Evolutionary conservation across 768 basidiomycete species (phyloP), one percentile per base, ranked within the genome.

Genomic region (Hericium coralloides): DNA sequence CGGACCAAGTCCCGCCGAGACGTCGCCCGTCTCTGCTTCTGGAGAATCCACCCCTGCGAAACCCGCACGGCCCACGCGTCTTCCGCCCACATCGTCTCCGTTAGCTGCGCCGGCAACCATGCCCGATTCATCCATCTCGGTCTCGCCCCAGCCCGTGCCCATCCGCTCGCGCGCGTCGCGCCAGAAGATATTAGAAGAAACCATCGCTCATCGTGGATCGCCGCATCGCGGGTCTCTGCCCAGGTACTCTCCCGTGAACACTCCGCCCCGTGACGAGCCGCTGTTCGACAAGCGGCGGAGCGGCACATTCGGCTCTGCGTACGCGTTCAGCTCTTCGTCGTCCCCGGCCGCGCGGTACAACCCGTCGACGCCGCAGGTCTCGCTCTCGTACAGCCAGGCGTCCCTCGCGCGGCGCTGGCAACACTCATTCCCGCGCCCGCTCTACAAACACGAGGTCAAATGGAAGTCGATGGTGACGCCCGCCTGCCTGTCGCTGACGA

Each of bases 331-430:
- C 69, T 69, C 56, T 6, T 77, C 81, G 5, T 79, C 80, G 12
- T 80, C 81, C 8, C 80, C 75, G 9, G 65, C 69, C 3, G 56
- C 71, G 7, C 73, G 79, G 8, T 73, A 80, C 37, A 91, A 92
- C 59, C 91, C 91, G 0, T 86, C 84, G 0, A 43, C 41, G 18
- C 84, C 83, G 1, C 75, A 77, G 45, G 70, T 77, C 4, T 69
- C 76, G 0, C 75, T 87, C 12, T 78, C 86, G 0, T 80, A 84
- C 57, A 73, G 79, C 0, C 85, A 88, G 59, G 77, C 82, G 1
- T 84, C 83, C 12, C 81, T 93, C n/a, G 91, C 92, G 2, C 76
- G 89, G 45, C 75, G 94, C 18, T 98, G 95, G 94, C 85, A 95
- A 61, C 92, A 95, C 66, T 80, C 87, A 58, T 86, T 89, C 65